Percentiles rank a stretch among this genome's conserved stretches.
phyloP scores from a whole-genome alignment of 345 rosid species.

The Trapa incisa region DNA sequence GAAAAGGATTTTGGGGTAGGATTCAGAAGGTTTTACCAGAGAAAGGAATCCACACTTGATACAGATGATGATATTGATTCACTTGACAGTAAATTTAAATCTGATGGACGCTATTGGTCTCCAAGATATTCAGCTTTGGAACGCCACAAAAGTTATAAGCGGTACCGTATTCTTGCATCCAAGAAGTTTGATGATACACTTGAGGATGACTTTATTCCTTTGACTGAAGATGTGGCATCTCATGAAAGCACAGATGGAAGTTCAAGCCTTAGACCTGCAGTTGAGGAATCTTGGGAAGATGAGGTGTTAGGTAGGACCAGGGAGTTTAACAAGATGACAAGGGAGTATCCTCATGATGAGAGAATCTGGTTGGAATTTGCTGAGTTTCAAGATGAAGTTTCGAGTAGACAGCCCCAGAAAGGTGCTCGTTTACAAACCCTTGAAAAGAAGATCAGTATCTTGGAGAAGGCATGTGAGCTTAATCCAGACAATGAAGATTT shows the following conservation, averaged over 20 bases:
- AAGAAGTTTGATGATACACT: slow-evolving; percentile 17
- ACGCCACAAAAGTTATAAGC: slow-evolving; percentile 49
- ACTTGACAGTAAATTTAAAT: slow-evolving; percentile 48
- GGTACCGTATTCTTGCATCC: slow-evolving; percentile 31
- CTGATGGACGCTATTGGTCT: slow-evolving; percentile 81
- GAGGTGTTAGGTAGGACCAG: slow-evolving; percentile 64
- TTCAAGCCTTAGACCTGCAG: slow-evolving; percentile 15
- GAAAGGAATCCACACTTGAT: slow-evolving; percentile 31
- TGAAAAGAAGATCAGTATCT: slow-evolving; percentile 88
- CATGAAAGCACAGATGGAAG: slow-evolving; percentile 19
- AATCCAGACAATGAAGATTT: slow-evolving; percentile 82
- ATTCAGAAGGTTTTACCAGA: slow-evolving; percentile 25
- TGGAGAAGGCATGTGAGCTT: slow-evolving; percentile 81
- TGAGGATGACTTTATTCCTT: slow-evolving; percentile 49
- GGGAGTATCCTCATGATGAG: slow-evolving; percentile 71
- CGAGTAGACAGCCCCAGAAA: slow-evolving; percentile 60
- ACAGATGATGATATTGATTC: slow-evolving; percentile 58
- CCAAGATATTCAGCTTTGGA: slow-evolving; percentile 62
- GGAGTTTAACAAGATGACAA: slow-evolving; percentile 59
- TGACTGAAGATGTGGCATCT: slow-evolving; percentile 25
- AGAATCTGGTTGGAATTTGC: slow-evolving; percentile 85
- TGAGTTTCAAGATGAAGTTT: slow-evolving; percentile 68
- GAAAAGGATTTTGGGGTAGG: slow-evolving; percentile 22
- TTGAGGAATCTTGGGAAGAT: slow-evolving; percentile 95
- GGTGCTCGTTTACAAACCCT: slow-evolving; percentile 79